These are phyloP conservation scores for Sphaerulina vaccinii DNA, from an alignment of 2,329 filamentous ascomycete species.

Conservation along the genomic window DNA sequence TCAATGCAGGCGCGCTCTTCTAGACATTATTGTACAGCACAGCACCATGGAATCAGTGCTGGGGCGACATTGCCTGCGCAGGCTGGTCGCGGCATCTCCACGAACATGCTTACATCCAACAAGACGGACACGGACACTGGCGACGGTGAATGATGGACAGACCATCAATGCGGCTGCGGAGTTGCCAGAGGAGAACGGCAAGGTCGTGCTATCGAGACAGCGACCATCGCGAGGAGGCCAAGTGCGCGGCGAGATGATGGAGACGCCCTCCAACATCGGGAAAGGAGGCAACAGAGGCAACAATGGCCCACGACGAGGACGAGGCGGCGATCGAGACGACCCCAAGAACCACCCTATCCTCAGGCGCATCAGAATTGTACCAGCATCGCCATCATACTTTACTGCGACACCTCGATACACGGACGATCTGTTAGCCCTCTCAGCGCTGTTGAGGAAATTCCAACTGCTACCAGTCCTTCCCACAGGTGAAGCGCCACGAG, in stretches of 20 bases:
- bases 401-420: constrained; percentile 81
- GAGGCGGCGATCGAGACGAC: constrained; percentile 18
- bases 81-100: constrained; percentile 31
- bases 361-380: constrained; percentile 65
- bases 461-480: constrained; percentile 68
- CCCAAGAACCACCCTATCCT: constrained; percentile 29
- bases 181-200: constrained; percentile 9
- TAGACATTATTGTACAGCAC: too few relatives aligned
- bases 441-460: constrained; percentile 70
- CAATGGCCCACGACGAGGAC: constrained; percentile 2
- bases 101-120: constrained; percentile 27
- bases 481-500: constrained; percentile 64
- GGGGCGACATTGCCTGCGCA: constrained; percentile 33
- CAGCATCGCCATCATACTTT: constrained; percentile 91
- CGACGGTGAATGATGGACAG: constrained; percentile 22
- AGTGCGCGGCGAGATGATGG: constrained; percentile 20
- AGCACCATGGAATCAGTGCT: constrained; percentile 34
- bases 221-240: constrained; percentile 8
- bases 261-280: constrained; percentile 8
- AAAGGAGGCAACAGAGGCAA: constrained; percentile 6
- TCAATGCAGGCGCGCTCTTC: too few relatives aligned
- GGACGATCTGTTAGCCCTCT: constrained; percentile 75
- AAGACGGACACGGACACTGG: constrained; percentile 32
- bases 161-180: constrained; percentile 30
- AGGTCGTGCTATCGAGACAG: constrained; percentile 11